A percentile compares a stretch with the other conserved stretches of the same genome.
Evolutionary conservation across 192 early-diverging fungal genomes (phyloP).

Genomic region (Backusella macrospora): DNA sequence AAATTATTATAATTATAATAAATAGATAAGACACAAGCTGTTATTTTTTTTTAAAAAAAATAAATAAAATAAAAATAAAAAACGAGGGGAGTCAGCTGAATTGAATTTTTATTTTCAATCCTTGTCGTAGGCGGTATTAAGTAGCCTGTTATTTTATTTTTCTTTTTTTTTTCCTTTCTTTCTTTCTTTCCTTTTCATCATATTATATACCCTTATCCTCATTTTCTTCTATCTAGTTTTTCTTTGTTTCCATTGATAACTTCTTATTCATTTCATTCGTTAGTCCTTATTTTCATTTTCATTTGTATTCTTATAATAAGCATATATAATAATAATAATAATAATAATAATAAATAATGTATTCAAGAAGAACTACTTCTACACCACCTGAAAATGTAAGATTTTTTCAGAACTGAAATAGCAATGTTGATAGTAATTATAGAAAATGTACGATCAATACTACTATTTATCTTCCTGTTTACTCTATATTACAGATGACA

Average conservation of each 20-base stretch:
- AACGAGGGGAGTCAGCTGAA: neutral
- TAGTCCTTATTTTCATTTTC: neutral
- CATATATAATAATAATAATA: neutral
- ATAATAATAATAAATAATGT: neutral
- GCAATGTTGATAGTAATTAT: neutral
- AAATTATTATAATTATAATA: neutral
- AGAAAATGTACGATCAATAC: neutral
- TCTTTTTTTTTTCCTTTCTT: neutral
- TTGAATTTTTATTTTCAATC: slow-evolving; percentile 5
- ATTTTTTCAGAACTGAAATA: neutral
- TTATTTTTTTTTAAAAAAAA: neutral
- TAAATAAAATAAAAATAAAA: neutral
- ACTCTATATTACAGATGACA: neutral
- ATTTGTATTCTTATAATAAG: neutral
- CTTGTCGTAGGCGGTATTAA: neutral
- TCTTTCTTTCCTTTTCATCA: neutral
- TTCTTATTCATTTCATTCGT: neutral
- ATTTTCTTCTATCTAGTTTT: neutral
- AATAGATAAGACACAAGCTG: neutral
- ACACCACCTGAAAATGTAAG: slow-evolving; percentile 5
- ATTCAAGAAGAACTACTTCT: neutral
- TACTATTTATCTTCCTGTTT: neutral
- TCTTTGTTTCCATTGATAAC: neutral
- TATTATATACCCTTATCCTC: neutral
- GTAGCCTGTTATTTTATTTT: slow-evolving; percentile 5